Percentiles rank a stretch among this genome's conserved stretches.
Conservation (phyloP, 2,329 filamentous ascomycete genomes). For the Byssoonygena ceratinophila region DNA sequence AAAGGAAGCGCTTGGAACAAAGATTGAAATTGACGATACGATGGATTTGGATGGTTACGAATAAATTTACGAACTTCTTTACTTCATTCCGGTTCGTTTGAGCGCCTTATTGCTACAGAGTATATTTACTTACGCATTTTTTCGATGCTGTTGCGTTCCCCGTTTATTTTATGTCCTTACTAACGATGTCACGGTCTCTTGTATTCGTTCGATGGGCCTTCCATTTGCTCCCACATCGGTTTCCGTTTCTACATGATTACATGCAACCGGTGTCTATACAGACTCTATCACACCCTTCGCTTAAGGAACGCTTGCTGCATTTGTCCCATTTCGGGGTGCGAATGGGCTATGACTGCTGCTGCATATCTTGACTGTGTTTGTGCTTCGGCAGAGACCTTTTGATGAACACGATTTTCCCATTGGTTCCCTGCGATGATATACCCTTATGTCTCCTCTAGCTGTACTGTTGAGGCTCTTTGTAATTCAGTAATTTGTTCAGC, state of each 20-base stretch:
- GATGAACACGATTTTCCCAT: neutral
- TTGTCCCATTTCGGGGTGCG: no score
- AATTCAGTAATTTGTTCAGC: neutral
- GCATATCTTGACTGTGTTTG: neutral
- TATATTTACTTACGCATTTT: neutral
- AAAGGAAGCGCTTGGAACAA: constrained; percentile 70
- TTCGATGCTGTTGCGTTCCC: neutral
- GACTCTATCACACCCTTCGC: no score
- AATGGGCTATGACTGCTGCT: no score
- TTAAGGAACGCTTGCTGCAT: no score
- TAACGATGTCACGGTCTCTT: neutral
- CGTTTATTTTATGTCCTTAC: neutral
- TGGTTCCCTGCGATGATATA: neutral
- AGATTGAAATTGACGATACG: constrained; percentile 48
- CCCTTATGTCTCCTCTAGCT: neutral
- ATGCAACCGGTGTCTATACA: neutral
- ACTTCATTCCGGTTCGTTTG: neutral
- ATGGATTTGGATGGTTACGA: constrained; percentile 27
- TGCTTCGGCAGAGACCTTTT: neutral
- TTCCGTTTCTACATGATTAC: no score
- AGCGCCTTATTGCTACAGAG: constrained; percentile 1
- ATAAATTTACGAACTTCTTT: neutral
- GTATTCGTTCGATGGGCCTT: neutral
- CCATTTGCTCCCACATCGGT: no score
- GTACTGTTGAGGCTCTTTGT: neutral